Conservation (phyloP, 805 yeast genomes). For the Isabelozyma rhagii region DNA sequence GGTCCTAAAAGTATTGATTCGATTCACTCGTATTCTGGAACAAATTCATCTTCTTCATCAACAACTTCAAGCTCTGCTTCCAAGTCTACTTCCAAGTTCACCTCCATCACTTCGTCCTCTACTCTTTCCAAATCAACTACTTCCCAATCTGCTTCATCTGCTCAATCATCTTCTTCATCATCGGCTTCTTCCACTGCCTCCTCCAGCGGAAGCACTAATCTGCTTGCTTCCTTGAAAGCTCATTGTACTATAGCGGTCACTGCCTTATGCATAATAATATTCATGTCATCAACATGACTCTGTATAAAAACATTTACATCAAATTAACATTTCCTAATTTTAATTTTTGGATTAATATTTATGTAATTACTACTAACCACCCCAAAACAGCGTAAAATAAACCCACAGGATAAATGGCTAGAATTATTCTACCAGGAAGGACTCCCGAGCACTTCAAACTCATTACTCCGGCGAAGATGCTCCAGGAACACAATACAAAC, state of each 20-base stretch:
- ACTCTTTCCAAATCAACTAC: neutral
- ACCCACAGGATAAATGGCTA: constrained; percentile 66
- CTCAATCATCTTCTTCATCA: neutral
- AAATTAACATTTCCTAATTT: too few relatives aligned
- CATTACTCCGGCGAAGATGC: constrained; percentile 59
- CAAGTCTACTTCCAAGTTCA: neutral
- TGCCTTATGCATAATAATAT: neutral
- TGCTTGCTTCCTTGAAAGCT: constrained; percentile 3
- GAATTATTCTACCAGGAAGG: constrained; percentile 53
- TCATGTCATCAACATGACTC: neutral
- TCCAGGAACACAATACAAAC: constrained; percentile 53
- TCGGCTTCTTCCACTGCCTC: neutral
- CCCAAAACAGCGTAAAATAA: constrained; percentile 60
- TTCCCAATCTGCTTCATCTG: neutral
- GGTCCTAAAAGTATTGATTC: neutral
- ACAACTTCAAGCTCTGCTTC: neutral
- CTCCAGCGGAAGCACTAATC: neutral
- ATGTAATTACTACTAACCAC: constrained; percentile 65
- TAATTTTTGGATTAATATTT: constrained; percentile 2
- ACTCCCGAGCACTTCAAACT: constrained; percentile 67
- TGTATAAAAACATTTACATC: neutral
- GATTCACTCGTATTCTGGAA: neutral
- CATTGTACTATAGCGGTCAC: constrained; percentile 2
- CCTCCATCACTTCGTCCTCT: neutral
- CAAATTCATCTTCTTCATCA: neutral